Evolutionary conservation across 306 rosid genomes (phyloP), one percentile per base, ranked within the genome.

Genomic region (Psophocarpus tetragonolobus): DNA sequence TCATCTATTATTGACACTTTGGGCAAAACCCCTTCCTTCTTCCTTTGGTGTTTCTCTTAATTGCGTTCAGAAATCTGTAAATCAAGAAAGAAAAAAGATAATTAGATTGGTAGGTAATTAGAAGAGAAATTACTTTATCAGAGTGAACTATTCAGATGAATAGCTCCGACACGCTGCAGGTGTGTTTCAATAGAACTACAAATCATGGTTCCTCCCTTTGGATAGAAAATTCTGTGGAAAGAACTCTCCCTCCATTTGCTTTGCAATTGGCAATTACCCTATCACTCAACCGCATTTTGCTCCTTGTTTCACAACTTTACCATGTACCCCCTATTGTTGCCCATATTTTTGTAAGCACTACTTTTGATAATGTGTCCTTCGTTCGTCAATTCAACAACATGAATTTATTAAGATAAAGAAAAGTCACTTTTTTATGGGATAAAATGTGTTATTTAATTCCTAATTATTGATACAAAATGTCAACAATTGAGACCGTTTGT

Each of bases 321-420:
- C 80, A 68, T 50, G 24, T 82, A 7, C 88, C 88, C 26, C 82
- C 84, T 7, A 78, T 63, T 56, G 86, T 70, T 58, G 39, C 81
- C 53, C 62, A 78, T 44, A 15, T 78, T 56, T 45, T 85, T 56
- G 88, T 85, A 85, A 85, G 88, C 54, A 10, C 58, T 56, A 2
- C 71, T 8, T 36, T 9, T 35, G 10, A 38, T 65, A 11, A 38
- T 38, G 7, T 35, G 3, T 7, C 39, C 10, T 35, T 35, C 10
- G 39, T 7, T 35, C 39, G 8, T 35, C 2, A 35, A 35, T 35
- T 35, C 8, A 35, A 35, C 39, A 35, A 35, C 39, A 7, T 35
- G 10, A 35, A 35, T 35, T 6, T 6, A 1, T 1, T 35, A 35
- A 4, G 39, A 35, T 35, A 7, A 35, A 35, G 39, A 35, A 7